Evolutionary conservation across 1,284 basidiomycete species (phyloP), one percentile per base, ranked within the genome.

Genomic region (Naganishia liquefaciens): DNA sequence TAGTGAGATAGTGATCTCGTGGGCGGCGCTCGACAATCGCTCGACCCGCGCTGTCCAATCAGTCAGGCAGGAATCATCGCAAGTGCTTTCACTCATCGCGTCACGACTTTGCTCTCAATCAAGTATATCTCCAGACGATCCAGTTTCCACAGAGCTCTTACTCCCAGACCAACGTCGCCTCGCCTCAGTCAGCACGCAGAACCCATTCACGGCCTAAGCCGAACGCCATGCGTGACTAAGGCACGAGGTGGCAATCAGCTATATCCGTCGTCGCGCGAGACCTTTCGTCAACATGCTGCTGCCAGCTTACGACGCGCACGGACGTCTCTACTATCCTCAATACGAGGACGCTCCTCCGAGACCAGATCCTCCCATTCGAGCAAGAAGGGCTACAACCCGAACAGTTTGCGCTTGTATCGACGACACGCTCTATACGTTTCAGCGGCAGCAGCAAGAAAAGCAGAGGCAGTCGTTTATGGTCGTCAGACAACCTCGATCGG

Each of bases 281-380:
- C 33, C n/a, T 15, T 5, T 25, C 30, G 10, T 33, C 55, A 30
- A 50, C 46, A 60, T 60, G 57, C 39, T 60, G 46, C n/a, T 60
- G 27, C 57, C 57, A 27, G 46, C 57, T 5, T 60, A 60, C 39
- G 57, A 60, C 21, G 33, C 27, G 23, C 19, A 60, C 47, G 57
- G 57, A 39, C 57, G 57, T 40, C 57, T 60, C 42, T 60, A 60
- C 57, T 60, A 60, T 49, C 57, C 57, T 23, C 57, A 60, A 37
- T 60, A 60, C 33, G 44, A 60, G 39, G 46, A 50, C 15, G 46
- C 57, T 19, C 46, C 47, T n/a, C 27, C 30, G 4, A 11, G 17
- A 25, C 33, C 47, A 13, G 40, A 21, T 15, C 42, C 27, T 15
- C 13, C 13, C 13, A 9, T 43, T 13, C 28, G 43, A 42, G 21